Conservation (phyloP, 257 asterid species). For the Solanum virginianum region DNA sequence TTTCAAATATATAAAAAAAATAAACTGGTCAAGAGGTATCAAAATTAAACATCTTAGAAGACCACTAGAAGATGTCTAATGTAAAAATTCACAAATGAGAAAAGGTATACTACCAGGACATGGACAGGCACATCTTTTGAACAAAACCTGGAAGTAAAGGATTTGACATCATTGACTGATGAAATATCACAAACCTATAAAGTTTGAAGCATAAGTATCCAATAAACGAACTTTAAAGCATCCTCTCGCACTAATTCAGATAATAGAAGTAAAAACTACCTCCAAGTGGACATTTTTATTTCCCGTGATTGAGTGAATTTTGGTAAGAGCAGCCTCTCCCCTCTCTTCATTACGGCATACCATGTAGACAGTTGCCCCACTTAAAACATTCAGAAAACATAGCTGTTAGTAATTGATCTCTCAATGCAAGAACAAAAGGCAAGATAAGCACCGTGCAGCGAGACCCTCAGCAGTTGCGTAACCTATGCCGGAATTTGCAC, state of each 20-base stretch:
- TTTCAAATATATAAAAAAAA: slow-evolving; percentile 6
- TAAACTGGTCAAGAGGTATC: background rate
- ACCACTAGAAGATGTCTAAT: background rate
- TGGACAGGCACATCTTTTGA: slow-evolving; percentile 60
- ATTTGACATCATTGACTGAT: slow-evolving; percentile 51
- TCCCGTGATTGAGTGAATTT: slow-evolving; percentile 58
- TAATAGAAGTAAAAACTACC: slow-evolving; percentile 19
- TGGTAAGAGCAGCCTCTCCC: slow-evolving; percentile 76
- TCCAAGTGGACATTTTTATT: slow-evolving; percentile 69
- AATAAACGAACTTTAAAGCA: background rate
- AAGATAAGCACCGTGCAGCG: slow-evolving; percentile 55
- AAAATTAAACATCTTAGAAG: background rate
- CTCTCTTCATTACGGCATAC: slow-evolving; percentile 82
- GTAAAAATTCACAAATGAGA: background rate
- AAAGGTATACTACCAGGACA: slow-evolving; percentile 46
- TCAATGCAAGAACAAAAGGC: background rate
- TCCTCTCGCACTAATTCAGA: background rate
- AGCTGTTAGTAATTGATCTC: background rate
- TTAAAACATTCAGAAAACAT: slow-evolving; percentile 7
- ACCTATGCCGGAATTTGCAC: slow-evolving; percentile 95
- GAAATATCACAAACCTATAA: slow-evolving; percentile 78
- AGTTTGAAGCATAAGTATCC: background rate
- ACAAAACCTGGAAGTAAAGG: slow-evolving; percentile 62
- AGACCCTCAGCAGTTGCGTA: slow-evolving; percentile 83
- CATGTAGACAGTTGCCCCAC: slow-evolving; percentile 81